Base-by-base conservation (phyloP, 768 basidiomycete species). In the Mycena alexandri region DNA sequence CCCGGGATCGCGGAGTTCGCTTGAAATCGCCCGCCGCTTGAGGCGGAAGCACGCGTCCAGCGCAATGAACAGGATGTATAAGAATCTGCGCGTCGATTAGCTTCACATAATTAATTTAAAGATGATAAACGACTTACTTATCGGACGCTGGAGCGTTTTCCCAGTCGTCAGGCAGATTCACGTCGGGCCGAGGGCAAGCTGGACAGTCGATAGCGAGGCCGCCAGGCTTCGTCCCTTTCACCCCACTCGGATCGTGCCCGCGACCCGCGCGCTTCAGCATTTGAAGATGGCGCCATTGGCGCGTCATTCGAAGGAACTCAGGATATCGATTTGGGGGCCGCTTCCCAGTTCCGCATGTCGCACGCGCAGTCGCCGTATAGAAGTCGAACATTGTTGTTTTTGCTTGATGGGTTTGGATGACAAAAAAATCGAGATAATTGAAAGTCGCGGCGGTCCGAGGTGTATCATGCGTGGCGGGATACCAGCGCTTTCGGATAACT, bases 181-280 rank as follows among this genome's bases (percentile, higher is more conserved):
- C 34, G 14, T 33, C 50, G 6, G 50, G 50, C 50, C 34, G 50
- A 17, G 50, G 50, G 16, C 50, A 51, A 16, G 50, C 50, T 13
- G 50, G 50, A 19, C 50, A 51, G 10, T 33, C 29, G 7, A 51
- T 25, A 3, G 50, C 50, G 9, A 13, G 34, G 7, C 34, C 50
- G 1, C 50, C 50, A 0, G 25, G 16, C 6, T 51, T 51, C 3
- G 50, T 51, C 7, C 16, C 16, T 5, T 17, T 5, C 16, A 51
- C n/a, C 17, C 34, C 50, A 9, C 21, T 17, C 2, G 50, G 50
- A 8, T 51, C 50, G 16, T 51, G 50, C 5, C 50, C 50, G 13
- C 50, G 50, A 6, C 50, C 50, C 5, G 50, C 50, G 50, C 50
- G 50, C n/a, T 51, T 51, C n/a, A n/a, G n/a, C n/a, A n/a, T n/a